phyloP scores from a whole-genome alignment of 2,329 filamentous ascomycete species.

The Diaporthe velutina region DNA sequence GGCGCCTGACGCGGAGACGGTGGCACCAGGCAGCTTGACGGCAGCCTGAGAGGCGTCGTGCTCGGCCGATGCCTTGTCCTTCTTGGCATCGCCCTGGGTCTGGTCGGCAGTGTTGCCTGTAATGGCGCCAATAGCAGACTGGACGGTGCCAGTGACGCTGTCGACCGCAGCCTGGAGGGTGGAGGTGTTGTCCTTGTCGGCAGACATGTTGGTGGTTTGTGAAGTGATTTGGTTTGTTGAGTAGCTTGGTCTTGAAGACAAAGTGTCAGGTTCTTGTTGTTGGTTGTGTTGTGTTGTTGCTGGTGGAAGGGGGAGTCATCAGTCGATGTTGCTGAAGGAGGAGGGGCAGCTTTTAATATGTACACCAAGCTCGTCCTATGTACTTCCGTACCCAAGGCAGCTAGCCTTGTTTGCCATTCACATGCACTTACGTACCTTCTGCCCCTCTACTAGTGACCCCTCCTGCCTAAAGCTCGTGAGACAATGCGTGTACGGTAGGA shows the following conservation, averaged over 20 bases:
- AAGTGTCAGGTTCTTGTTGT: conserved; percentile 21
- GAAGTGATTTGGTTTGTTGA: conserved; percentile 40
- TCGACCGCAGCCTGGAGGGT: conserved; percentile 85
- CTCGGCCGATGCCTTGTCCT: conserved; percentile 75
- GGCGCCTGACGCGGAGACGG: conserved; percentile 77
- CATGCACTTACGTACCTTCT: conserved; percentile 15
- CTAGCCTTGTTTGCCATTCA: conserved; percentile 10
- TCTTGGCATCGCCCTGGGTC: conserved; percentile 72
- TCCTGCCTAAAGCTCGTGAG: conserved; percentile 19
- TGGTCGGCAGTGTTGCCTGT: conserved; percentile 80
- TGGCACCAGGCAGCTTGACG: conserved; percentile 79
- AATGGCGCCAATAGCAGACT: conserved; percentile 78
- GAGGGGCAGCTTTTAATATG: conserved; percentile 7
- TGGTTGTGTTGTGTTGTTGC: conserved; percentile 11
- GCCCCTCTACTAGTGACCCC: neutral
- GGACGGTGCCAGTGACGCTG: conserved; percentile 78
- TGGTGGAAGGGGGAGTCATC: neutral
- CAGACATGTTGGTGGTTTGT: conserved; percentile 52
- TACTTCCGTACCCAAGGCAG: conserved; percentile 6
- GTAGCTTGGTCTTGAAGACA: conserved; percentile 42
- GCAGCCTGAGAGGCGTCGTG: conserved; percentile 82
- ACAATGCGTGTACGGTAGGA: neutral
- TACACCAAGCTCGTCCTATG: neutral
- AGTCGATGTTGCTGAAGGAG: neutral
- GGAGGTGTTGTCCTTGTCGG: conserved; percentile 67